Percentiles rank a stretch among this genome's conserved stretches.
phyloP scores from a whole-genome alignment of 2,329 filamentous ascomycete species.

The Alternaria tenuissima region DNA sequence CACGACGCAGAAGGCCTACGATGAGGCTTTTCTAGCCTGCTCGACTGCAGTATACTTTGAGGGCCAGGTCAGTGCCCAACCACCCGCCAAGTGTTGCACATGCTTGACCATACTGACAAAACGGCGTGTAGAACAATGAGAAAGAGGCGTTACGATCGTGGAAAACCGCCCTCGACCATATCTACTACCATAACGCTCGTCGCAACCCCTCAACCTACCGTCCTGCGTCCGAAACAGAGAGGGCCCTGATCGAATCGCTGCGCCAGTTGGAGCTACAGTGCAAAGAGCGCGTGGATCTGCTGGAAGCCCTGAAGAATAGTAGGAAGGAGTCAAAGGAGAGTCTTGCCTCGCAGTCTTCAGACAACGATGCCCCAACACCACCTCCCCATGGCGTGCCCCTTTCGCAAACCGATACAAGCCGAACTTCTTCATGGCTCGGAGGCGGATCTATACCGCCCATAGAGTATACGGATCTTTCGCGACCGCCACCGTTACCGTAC shows the following conservation, averaged over 20 bases:
- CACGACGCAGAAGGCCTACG: conserved; percentile 94
- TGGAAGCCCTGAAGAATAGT: conserved; percentile 79
- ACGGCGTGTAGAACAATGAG: conserved; percentile 78
- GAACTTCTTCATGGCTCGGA: conserved; percentile 69
- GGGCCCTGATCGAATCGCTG: conserved; percentile 80
- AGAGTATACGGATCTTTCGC: conserved; percentile 81
- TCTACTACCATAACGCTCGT: conserved; percentile 84
- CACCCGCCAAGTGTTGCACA: not conserved
- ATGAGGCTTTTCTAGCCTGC: conserved; percentile 93
- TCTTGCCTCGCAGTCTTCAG: conserved; percentile 27
- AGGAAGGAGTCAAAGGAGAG: conserved; percentile 61
- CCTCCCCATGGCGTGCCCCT: conserved; percentile 30
- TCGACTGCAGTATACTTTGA: conserved; percentile 98
- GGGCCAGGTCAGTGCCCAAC: conserved; percentile 70
- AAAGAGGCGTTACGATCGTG: conserved; percentile 89
- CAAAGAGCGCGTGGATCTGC: conserved; percentile 88
- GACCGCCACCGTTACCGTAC: conserved; percentile 68
- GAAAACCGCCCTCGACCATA: conserved; percentile 86
- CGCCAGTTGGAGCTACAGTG: conserved; percentile 87
- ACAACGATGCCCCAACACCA: conserved; percentile 34
- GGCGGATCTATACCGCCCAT: conserved; percentile 83
- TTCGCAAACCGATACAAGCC: conserved; percentile 21
- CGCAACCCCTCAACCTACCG: conserved; percentile 73
- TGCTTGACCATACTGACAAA: conserved; percentile 5
- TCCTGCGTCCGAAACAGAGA: conserved; percentile 83